A percentile compares a stretch with the other conserved stretches of the same genome.
phyloP scores from a whole-genome alignment of 202 grass and related monocot species.

The Zizania palustris region DNA sequence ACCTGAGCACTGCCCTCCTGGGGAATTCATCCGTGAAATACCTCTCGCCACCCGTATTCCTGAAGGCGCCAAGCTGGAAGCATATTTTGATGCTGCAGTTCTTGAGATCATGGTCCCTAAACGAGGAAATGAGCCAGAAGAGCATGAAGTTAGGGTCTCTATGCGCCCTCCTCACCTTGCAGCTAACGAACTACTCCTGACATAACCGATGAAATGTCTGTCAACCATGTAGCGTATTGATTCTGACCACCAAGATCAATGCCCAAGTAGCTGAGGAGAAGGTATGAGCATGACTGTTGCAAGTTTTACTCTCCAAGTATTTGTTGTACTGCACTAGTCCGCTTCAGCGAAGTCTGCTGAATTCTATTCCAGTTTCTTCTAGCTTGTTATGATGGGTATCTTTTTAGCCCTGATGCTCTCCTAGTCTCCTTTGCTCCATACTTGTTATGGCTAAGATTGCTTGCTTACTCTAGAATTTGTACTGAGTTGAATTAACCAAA shows the following conservation, averaged over 20 bases:
- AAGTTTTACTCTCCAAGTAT: slow-evolving; percentile 6
- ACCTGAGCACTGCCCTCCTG: slow-evolving; percentile 83
- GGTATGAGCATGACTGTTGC: slow-evolving; percentile 35
- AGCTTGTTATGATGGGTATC: slow-evolving; percentile 43
- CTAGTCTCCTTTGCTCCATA: neutral
- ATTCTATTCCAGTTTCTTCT: slow-evolving; percentile 48
- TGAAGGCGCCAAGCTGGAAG: slow-evolving; percentile 90
- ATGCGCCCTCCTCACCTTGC: slow-evolving; percentile 87
- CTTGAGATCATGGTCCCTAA: slow-evolving; percentile 98
- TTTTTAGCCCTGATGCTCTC: slow-evolving; percentile 52
- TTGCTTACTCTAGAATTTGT: slow-evolving; percentile 41
- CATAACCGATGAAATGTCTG: slow-evolving; percentile 45
- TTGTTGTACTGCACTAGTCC: slow-evolving; percentile 2
- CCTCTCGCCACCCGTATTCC: slow-evolving; percentile 79
- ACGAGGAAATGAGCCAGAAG: slow-evolving; percentile 69
- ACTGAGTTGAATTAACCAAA: slow-evolving; percentile 41
- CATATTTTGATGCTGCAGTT: slow-evolving; percentile 79
- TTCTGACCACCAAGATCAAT: slow-evolving; percentile 32
- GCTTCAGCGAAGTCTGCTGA: slow-evolving; percentile 43
- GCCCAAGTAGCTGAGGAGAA: slow-evolving; percentile 14
- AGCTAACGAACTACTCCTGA: slow-evolving; percentile 74
- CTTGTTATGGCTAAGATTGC: slow-evolving; percentile 14
- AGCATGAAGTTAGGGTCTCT: slow-evolving; percentile 91
- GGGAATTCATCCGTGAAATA: slow-evolving; percentile 92
- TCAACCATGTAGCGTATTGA: slow-evolving; percentile 29